Conservation (phyloP, 352 stramenopile genomes). For the Saprolegnia parasitica region DNA sequence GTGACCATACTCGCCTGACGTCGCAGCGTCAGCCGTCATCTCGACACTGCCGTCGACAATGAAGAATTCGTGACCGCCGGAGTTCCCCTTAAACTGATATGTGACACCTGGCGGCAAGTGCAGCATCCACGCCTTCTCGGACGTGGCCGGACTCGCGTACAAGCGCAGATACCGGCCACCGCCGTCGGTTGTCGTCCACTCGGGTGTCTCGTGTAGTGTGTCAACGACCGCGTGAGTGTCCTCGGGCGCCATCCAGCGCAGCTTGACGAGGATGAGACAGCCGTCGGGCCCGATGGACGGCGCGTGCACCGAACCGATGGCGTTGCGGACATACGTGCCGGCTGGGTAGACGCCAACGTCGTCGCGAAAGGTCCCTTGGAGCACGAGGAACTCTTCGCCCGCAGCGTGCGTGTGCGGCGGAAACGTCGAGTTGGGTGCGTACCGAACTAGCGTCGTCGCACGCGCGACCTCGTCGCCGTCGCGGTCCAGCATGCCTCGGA, state of each 20-base stretch:
- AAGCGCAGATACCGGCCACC: not conserved
- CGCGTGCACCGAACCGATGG: slow-evolving; percentile 33
- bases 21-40: too few species aligned
- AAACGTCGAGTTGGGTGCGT: slow-evolving; percentile 37
- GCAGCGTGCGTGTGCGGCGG: slow-evolving; percentile 38
- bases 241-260: slow-evolving; percentile 21
- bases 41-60: not conserved
- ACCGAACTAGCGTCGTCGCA: slow-evolving; percentile 42
- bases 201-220: not conserved
- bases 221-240: not conserved
- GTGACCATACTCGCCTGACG: too few species aligned
- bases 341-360: slow-evolving; percentile 35
- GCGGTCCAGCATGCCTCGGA: slow-evolving; percentile 11
- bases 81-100: not conserved
- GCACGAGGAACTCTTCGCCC: slow-evolving; percentile 45
- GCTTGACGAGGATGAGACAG: slow-evolving; percentile 41
- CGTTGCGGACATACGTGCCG: slow-evolving; percentile 38
- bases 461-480: slow-evolving; percentile 33
- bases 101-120: not conserved
- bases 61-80: not conserved
- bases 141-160: not conserved
- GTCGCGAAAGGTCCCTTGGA: slow-evolving; percentile 40
- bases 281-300: slow-evolving; percentile 39
- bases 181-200: not conserved
- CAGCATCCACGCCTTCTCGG: not conserved